These are phyloP conservation scores for Kalanchoe fedtschenkoi DNA, from an alignment of 164 flowering plant genomes.

Conservation along the genomic window DNA sequence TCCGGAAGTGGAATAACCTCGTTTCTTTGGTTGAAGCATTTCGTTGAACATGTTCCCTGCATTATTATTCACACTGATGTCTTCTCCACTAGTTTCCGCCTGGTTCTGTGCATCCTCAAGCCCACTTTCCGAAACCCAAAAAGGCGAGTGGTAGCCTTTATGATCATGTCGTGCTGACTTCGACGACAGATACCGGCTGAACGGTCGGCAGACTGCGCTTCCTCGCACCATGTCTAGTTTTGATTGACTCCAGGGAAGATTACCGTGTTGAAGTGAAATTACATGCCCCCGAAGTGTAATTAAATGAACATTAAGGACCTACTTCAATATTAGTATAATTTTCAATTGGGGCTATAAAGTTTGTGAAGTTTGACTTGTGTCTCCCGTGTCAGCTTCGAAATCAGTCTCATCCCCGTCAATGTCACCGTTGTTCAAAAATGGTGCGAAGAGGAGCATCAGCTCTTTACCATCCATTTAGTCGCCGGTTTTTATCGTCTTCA, in stretches of 20 bases:
- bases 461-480: neutral
- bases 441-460: neutral
- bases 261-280: neutral
- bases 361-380: neutral
- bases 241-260: neutral
- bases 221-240: slow-evolving; percentile 1
- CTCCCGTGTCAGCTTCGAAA: neutral
- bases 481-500: neutral
- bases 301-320: neutral
- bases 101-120: neutral
- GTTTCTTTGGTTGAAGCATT: neutral
- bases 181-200: neutral
- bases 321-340: too few relatives aligned
- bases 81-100: neutral
- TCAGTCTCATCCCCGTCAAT: neutral
- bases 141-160: neutral
- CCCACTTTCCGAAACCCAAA: neutral
- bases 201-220: neutral
- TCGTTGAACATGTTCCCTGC: neutral
- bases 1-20: neutral
- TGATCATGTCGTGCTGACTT: neutral
- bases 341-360: neutral
- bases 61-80: neutral
- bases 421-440: neutral
- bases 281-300: neutral